These are phyloP conservation scores for Angomonas deanei DNA, from an alignment of 208 protist species.

Conservation along the genomic window DNA sequence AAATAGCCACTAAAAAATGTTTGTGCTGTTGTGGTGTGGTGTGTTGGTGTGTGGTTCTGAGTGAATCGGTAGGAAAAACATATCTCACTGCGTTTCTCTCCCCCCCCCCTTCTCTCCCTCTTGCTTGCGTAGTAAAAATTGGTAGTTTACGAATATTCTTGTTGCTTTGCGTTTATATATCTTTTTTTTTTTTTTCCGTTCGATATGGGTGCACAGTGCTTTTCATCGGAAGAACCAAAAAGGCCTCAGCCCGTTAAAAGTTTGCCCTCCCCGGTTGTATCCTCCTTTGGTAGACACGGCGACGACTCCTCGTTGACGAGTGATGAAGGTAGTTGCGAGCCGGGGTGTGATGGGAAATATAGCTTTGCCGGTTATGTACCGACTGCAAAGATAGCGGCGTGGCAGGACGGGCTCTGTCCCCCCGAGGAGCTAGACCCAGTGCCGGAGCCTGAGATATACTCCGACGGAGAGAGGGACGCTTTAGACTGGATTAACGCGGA, in stretches of 20 bases:
- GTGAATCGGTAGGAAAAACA: background rate
- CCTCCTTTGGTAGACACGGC: constrained; percentile 14
- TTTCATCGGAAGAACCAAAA: constrained; percentile 14
- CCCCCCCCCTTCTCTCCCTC: too few species aligned
- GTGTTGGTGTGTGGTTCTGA: background rate
- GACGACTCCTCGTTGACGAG: background rate
- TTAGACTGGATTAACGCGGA: constrained; percentile 31
- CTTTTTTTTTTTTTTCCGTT: background rate
- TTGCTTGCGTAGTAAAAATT: too few species aligned
- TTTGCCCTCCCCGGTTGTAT: constrained; percentile 26
- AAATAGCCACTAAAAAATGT: too few species aligned
- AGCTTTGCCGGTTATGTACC: constrained; percentile 29
- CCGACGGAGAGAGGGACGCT: constrained; percentile 29
- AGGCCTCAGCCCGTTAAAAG: constrained; percentile 8
- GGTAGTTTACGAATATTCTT: background rate
- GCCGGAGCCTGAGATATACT: constrained; percentile 29
- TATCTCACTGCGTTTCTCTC: too few species aligned
- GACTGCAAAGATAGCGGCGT: constrained; percentile 18
- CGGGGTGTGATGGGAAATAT: constrained; percentile 4
- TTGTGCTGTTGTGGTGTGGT: background rate
- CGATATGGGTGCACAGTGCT: constrained; percentile 27
- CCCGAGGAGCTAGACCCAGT: constrained; percentile 12
- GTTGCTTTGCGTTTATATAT: background rate
- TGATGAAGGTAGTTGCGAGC: constrained; percentile 7
- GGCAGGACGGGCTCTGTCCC: constrained; percentile 20